phyloP scores from a whole-genome alignment of 2,329 filamentous ascomycete species.

The Claviceps fusiformis region DNA sequence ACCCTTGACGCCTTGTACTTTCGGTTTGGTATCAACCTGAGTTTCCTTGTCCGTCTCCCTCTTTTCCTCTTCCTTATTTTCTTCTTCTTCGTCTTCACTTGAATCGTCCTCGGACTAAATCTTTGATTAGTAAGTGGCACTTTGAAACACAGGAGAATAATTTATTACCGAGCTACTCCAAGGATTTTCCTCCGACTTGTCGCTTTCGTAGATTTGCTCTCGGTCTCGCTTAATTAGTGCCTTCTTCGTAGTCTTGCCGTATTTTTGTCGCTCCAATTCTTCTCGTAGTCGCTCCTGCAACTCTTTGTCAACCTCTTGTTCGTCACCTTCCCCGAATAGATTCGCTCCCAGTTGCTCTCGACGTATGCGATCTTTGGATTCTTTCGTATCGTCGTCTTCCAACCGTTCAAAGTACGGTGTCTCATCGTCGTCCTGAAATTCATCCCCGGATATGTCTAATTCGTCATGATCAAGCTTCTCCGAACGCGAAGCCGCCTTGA shows the following conservation, averaged over 20 bases:
- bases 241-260: slow-evolving; percentile 68
- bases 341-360: slow-evolving; percentile 79
- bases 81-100: slow-evolving; percentile 21
- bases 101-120: slow-evolving; percentile 36
- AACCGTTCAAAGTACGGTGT: slow-evolving; percentile 61
- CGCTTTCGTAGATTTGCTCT: slow-evolving; percentile 73
- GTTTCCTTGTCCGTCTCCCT: slow-evolving; percentile 50
- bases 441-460: slow-evolving; percentile 51
- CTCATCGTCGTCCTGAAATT: slow-evolving; percentile 85
- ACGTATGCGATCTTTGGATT: slow-evolving; percentile 58
- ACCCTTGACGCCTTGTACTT: slow-evolving; percentile 53
- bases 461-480: slow-evolving; percentile 61
- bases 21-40: slow-evolving; percentile 34
- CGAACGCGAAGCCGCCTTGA: slow-evolving; percentile 42
- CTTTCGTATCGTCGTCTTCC: slow-evolving; percentile 67
- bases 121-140: slow-evolving; percentile 9
- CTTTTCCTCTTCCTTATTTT: slow-evolving; percentile 44
- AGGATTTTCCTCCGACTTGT: slow-evolving; percentile 34
- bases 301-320: slow-evolving; percentile 61
- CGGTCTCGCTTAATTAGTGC: slow-evolving; percentile 74
- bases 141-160: background rate
- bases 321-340: slow-evolving; percentile 57
- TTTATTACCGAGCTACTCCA: slow-evolving; percentile 25
- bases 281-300: slow-evolving; percentile 56
- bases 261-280: slow-evolving; percentile 52